phyloP scores from a whole-genome alignment of 2,329 filamentous ascomycete genomes.

The Cytospora paraplurivora region DNA sequence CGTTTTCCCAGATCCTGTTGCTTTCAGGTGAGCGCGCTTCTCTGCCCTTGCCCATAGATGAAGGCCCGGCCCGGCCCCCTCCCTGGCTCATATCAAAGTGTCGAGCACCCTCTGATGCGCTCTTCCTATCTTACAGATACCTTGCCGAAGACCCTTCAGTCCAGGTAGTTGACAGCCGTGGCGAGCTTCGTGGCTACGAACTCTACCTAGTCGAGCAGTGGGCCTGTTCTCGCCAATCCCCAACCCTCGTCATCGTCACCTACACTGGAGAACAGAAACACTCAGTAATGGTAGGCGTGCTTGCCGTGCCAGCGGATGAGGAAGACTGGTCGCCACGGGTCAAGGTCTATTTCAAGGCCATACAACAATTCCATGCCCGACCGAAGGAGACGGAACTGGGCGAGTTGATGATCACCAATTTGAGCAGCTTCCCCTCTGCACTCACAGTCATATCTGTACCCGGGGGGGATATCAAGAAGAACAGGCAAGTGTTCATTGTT shows the following conservation, averaged over 20 bases:
- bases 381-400: slow-evolving; percentile 81
- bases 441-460: slow-evolving; percentile 90
- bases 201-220: slow-evolving; percentile 96
- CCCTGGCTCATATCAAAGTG: background rate
- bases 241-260: slow-evolving; percentile 88
- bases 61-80: background rate
- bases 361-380: slow-evolving; percentile 82
- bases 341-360: slow-evolving; percentile 80
- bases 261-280: slow-evolving; percentile 87
- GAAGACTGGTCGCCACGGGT: slow-evolving; percentile 76
- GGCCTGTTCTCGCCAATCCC: slow-evolving; percentile 88
- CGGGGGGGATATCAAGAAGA: slow-evolving; percentile 78
- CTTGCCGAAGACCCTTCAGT: slow-evolving; percentile 84
- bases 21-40: slow-evolving; percentile 49
- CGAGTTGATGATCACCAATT: slow-evolving; percentile 89
- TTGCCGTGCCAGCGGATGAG: slow-evolving; percentile 82
- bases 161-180: slow-evolving; percentile 70
- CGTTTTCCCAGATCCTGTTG: slow-evolving; percentile 61
- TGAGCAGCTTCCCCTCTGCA: slow-evolving; percentile 88
- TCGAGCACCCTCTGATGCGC: slow-evolving; percentile 6
- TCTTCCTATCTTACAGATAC: slow-evolving; percentile 53
- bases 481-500: slow-evolving; percentile 84
- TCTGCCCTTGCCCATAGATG: slow-evolving; percentile 1
- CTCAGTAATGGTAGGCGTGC: slow-evolving; percentile 74
- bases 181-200: slow-evolving; percentile 79